Evolutionary conservation across 192 early-diverging fungal species (phyloP).

Genomic region (Gryganskiella cystojenkinii): DNA sequence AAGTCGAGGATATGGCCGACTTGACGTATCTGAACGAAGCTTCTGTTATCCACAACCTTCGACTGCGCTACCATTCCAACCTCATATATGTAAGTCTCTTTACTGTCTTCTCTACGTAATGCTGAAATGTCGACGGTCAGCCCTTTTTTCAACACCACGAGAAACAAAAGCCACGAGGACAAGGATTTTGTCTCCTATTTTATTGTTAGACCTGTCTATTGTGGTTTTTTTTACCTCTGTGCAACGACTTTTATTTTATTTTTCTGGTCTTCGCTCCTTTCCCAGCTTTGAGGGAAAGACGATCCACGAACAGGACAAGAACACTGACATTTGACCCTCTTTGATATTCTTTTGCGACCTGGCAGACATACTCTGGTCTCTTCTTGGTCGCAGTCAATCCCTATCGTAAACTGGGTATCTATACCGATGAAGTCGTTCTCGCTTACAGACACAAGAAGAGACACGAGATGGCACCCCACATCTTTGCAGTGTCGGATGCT

Average conservation of each 20-base stretch:
- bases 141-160: too few relatives aligned
- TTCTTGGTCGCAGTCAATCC: conserved; percentile 99
- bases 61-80: conserved; percentile 89
- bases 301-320: too few relatives aligned
- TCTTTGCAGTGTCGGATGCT: conserved; percentile 91
- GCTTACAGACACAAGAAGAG: conserved; percentile 79
- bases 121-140: neutral
- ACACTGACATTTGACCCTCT: too few relatives aligned
- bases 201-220: too few relatives aligned
- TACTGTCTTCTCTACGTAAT: neutral
- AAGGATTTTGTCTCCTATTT: too few relatives aligned
- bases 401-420: conserved; percentile 93
- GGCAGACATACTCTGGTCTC: conserved; percentile 98
- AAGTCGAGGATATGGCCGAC: conserved; percentile 99
- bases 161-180: too few relatives aligned
- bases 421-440: conserved; percentile 80
- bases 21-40: conserved; percentile 97
- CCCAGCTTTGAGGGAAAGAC: too few relatives aligned
- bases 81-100: conserved; percentile 85
- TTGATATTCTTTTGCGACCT: too few relatives aligned
- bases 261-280: too few relatives aligned
- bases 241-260: too few relatives aligned
- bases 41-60: conserved; percentile 97
- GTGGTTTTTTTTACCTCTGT: too few relatives aligned
- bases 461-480: conserved; percentile 85